Base-by-base conservation (phyloP, 148 eudicot species). In the Rhododendron simsii region DNA sequence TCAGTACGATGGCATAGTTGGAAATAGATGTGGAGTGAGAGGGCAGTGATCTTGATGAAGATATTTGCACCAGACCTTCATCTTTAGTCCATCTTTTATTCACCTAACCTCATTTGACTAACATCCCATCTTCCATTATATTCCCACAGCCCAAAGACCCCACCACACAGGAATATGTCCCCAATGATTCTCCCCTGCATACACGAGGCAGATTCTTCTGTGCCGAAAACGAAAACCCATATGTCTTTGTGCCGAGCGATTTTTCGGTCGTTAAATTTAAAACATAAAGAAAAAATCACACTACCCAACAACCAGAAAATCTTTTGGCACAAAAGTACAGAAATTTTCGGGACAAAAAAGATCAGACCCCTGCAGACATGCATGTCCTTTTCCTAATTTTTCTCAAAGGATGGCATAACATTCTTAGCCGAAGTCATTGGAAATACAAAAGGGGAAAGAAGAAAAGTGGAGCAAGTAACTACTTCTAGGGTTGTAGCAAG, bases 271-370 rank as follows among this genome's bases (percentile, higher is more conserved):
- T 41, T 41, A 7, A 6, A 41, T 41, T 41, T 41, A 41, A 6
- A 41, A 41, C 7, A 41, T 41, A 6, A 6, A 41, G 37, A 37
- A 41, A 41, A 41, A 41, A 41, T 41, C 0, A 41, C 45, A 41
- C 1, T 0, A 41, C 6, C 6, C 45, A 41, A 41, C 1, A 7
- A 7, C 45, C 0, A 0, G 0, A 41, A 41, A 41, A 5, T 1
- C 1, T 1, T 0, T 41, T 1, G 6, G 0, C 45, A 41, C 1
- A 41, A 1, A 41, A 0, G 0, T 7, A 41, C 45, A 6, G 0
- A 7, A 41, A 0, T 41, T 41, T 41, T 41, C 8, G 45, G 1
- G 0, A 41, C 45, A 41, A 1, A 41, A 41, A 0, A 41, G 45
- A 41, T 41, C 45, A 8, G 1, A 41, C 45, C 8, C 61, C 61